A percentile compares a stretch with the other conserved stretches of the same genome.
Evolutionary conservation across 306 rosid species (phyloP).

Genomic region (Carpinus fangiana): DNA sequence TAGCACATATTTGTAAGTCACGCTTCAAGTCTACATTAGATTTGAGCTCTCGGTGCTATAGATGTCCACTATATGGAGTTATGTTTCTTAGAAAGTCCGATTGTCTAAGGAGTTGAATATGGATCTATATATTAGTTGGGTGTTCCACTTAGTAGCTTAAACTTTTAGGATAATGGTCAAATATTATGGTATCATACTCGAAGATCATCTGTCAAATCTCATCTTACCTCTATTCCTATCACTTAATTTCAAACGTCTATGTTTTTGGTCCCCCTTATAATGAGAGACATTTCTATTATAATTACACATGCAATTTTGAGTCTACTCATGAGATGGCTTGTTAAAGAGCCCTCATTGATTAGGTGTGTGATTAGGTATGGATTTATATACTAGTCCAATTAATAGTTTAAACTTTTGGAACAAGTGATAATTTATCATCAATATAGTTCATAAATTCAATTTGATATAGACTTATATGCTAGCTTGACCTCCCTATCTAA

Average conservation of each 20-base stretch:
- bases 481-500: neutral
- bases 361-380: neutral
- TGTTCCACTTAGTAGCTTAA: neutral
- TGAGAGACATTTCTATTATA: neutral
- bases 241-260: neutral
- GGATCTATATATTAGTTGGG: neutral
- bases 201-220: neutral
- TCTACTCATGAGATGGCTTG: neutral
- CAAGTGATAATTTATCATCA: neutral
- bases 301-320: neutral
- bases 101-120: neutral
- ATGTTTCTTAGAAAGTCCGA: neutral
- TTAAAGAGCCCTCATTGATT: slow-evolving; percentile 7
- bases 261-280: neutral
- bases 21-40: neutral
- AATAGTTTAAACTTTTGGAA: neutral
- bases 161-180: neutral
- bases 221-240: neutral
- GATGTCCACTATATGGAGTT: neutral
- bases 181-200: neutral
- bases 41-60: neutral
- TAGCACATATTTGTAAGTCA: neutral
- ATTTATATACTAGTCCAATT: neutral
- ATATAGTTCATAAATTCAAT: neutral
- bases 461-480: neutral